Conservation (phyloP, 106 monocot species). For the Platanthera zijinensis region DNA sequence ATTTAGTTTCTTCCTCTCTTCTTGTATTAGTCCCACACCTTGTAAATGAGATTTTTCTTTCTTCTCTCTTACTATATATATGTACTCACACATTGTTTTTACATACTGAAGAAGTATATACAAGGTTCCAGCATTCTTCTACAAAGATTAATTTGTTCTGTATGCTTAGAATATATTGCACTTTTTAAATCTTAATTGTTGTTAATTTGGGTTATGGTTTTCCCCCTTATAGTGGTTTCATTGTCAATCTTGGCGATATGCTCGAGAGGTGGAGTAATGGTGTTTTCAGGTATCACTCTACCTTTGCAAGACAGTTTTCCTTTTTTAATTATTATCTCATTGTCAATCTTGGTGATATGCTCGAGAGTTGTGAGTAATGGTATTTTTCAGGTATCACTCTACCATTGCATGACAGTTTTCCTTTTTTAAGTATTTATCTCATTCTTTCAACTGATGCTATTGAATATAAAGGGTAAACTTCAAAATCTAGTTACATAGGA, state of each 20-base stretch:
- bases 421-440: not conserved
- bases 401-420: not conserved
- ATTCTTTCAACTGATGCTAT: not conserved
- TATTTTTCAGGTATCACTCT: constrained; percentile 56
- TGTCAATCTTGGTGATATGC: constrained; percentile 95
- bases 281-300: constrained; percentile 55
- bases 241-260: constrained; percentile 95
- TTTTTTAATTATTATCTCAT: too few species aligned
- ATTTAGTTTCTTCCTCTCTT: too few species aligned
- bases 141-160: not conserved
- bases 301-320: not conserved
- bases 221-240: constrained; percentile 53
- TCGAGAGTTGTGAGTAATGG: constrained; percentile 92
- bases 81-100: too few species aligned
- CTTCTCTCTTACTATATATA: too few species aligned
- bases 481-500: not conserved
- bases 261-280: constrained; percentile 92
- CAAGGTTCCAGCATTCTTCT: not conserved
- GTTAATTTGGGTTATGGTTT: not conserved
- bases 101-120: too few species aligned
- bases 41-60: too few species aligned
- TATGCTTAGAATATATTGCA: not conserved
- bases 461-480: not conserved
- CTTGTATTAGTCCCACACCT: too few species aligned
- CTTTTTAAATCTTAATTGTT: not conserved